Conservation (phyloP, 768 basidiomycete genomes). For the Panus rudis region DNA sequence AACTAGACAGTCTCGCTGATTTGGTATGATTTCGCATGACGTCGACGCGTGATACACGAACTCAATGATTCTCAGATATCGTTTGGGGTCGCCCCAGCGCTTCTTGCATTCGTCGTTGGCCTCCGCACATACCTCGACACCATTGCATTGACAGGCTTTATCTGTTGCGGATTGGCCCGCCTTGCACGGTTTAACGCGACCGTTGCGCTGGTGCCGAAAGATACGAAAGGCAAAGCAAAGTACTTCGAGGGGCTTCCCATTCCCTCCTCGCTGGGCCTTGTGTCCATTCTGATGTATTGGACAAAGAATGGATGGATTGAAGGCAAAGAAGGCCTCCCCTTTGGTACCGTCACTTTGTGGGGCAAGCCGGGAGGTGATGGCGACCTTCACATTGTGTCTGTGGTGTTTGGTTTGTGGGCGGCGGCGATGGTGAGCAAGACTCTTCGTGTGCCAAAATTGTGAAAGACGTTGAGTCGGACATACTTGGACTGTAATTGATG, state of each 20-base stretch:
- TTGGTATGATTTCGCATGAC: slow-evolving; percentile 49
- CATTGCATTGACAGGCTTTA: slow-evolving; percentile 78
- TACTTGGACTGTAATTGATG: background rate
- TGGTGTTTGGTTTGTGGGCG: slow-evolving; percentile 83
- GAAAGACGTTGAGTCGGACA: slow-evolving; percentile 18
- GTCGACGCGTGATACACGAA: background rate
- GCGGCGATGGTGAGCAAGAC: slow-evolving; percentile 99
- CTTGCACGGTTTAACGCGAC: slow-evolving; percentile 99
- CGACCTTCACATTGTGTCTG: slow-evolving; percentile 75
- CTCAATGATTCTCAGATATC: slow-evolving; percentile 58
- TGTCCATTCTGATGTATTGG: slow-evolving; percentile 76
- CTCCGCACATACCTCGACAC: slow-evolving; percentile 90
- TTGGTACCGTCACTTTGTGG: slow-evolving; percentile 70
- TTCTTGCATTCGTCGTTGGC: slow-evolving; percentile 86
- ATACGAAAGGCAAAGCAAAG: slow-evolving; percentile 75
- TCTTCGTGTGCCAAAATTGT: slow-evolving; percentile 75
- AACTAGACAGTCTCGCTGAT: slow-evolving; percentile 95
- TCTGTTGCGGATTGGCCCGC: slow-evolving; percentile 93
- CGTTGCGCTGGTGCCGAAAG: slow-evolving; percentile 89
- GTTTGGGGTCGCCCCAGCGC: slow-evolving; percentile 95
- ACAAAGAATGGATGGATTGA: slow-evolving; percentile 79
- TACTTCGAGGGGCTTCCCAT: slow-evolving; percentile 99
- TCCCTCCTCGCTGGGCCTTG: slow-evolving; percentile 80
- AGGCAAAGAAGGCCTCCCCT: slow-evolving; percentile 67
- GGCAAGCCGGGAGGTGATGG: slow-evolving; percentile 65